Conservation (phyloP, 2,329 filamentous ascomycete genomes). For the Fusarium caatingaense region DNA sequence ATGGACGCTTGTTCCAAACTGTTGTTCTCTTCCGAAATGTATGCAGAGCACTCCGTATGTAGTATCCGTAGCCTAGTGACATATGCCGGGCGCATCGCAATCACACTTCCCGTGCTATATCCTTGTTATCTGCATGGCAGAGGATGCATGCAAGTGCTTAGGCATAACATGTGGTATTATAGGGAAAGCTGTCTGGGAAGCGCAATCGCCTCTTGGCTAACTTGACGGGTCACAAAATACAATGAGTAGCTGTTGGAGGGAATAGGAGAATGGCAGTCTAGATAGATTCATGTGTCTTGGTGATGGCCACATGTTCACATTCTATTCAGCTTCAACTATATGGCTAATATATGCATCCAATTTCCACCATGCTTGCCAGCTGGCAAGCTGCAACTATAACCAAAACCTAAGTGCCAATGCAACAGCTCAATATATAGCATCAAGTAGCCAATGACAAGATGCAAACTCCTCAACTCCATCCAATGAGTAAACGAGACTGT, state of each 20-base stretch:
- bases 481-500: constrained; percentile 26
- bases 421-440: neutral
- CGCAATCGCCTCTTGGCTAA: neutral
- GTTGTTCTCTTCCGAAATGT: constrained; percentile 7
- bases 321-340: constrained; percentile 7
- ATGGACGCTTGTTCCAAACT: constrained; percentile 2
- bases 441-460: constrained; percentile 8
- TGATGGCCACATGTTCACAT: neutral
- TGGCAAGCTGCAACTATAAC: constrained; percentile 21
- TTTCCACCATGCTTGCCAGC: constrained; percentile 21
- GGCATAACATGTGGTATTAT: neutral
- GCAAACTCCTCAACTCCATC: constrained; percentile 42
- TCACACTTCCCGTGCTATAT: constrained; percentile 21
- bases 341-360: constrained; percentile 8
- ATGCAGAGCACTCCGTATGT: neutral
- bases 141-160: constrained; percentile 2
- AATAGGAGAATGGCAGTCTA: neutral
- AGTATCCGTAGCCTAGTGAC: constrained; percentile 12
- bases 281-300: neutral
- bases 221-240: constrained; percentile 12
- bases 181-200: neutral
- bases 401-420: constrained; percentile 5
- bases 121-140: constrained; percentile 14
- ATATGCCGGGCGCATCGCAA: constrained; percentile 12
- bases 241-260: neutral